A percentile compares a stretch with the other conserved stretches of the same genome.
Evolutionary conservation across 805 yeast genomes (phyloP).

Genomic region (Wickerhamiella musiphila): DNA sequence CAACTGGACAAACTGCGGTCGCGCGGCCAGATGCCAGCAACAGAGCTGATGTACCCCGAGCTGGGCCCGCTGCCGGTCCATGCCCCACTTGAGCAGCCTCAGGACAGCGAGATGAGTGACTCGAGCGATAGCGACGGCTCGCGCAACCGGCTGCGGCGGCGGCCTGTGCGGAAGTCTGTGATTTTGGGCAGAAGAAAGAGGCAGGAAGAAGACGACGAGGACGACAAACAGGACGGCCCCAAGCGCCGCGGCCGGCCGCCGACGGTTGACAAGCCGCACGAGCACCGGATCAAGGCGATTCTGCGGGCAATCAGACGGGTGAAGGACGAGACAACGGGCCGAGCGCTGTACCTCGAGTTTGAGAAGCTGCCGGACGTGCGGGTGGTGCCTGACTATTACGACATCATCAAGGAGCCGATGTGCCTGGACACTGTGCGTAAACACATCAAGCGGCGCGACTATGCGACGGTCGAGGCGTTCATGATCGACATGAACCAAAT

Average conservation of each 20-base stretch:
- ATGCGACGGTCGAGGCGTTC: slow-evolving; percentile 57
- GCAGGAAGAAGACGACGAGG: slow-evolving; percentile 18
- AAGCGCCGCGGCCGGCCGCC: slow-evolving; percentile 82
- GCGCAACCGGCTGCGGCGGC: slow-evolving; percentile 11
- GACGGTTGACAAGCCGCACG: slow-evolving; percentile 77
- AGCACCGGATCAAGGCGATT: slow-evolving; percentile 76
- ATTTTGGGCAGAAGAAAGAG: slow-evolving; percentile 11
- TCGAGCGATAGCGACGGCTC: slow-evolving; percentile 17
- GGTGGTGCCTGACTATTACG: slow-evolving; percentile 33
- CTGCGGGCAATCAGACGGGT: slow-evolving; percentile 67
- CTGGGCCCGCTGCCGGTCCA: slow-evolving; percentile 38
- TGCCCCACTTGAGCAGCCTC: neutral
- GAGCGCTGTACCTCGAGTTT: slow-evolving; percentile 40
- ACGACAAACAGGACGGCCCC: slow-evolving; percentile 25
- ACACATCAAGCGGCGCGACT: slow-evolving; percentile 72
- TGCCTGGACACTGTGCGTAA: slow-evolving; percentile 39
- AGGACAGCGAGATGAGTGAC: slow-evolving; percentile 14
- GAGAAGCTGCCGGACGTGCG: slow-evolving; percentile 68
- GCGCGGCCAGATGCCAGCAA: slow-evolving; percentile 24
- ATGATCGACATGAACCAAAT: slow-evolving; percentile 59
- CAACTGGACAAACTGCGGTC: slow-evolving; percentile 31
- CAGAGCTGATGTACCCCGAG: slow-evolving; percentile 35
- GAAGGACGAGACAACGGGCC: slow-evolving; percentile 32
- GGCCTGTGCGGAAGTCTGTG: slow-evolving; percentile 16
- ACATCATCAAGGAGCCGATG: slow-evolving; percentile 26